These are phyloP conservation scores for Malus hybrid DNA, from an alignment of 331 rosid genomes.

Conservation along the genomic window DNA sequence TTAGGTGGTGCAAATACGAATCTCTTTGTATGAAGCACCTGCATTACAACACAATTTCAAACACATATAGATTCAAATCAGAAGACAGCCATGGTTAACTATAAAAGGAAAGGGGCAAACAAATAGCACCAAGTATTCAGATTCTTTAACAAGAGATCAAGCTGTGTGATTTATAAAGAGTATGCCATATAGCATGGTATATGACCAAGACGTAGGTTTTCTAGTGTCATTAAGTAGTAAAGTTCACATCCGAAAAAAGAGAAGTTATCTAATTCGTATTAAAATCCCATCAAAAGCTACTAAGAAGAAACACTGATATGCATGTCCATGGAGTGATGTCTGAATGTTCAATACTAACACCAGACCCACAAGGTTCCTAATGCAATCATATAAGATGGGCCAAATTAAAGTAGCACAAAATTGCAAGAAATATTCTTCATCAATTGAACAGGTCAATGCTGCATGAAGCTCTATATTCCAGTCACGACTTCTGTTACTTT, in stretches of 20 bases:
- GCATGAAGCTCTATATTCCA: background rate
- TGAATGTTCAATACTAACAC: too few species aligned
- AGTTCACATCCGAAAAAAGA: background rate
- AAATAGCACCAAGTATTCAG: background rate
- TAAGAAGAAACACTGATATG: background rate
- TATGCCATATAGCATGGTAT: background rate
- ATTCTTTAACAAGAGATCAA: background rate
- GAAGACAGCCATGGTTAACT: background rate
- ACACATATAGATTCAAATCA: constrained; percentile 11
- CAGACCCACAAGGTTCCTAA: too few species aligned
- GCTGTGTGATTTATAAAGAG: background rate
- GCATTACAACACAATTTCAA: constrained; percentile 18
- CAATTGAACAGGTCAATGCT: background rate
- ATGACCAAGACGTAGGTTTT: background rate
- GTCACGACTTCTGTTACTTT: background rate
- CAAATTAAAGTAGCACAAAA: too few species aligned
- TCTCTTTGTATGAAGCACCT: constrained; percentile 91
- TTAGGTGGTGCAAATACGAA: constrained; percentile 82
- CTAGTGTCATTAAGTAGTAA: background rate
- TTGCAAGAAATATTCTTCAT: background rate
- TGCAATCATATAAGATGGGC: too few species aligned
- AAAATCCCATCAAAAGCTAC: background rate
- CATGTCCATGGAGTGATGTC: too few species aligned
- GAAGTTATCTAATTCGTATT: background rate
- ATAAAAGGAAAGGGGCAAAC: constrained; percentile 6